A percentile compares a stretch with the other conserved stretches of the same genome.
These are phyloP conservation scores for Tillandsia fasciculata DNA, from an alignment of 176 grass and related monocot genomes.

Conservation along the genomic window DNA sequence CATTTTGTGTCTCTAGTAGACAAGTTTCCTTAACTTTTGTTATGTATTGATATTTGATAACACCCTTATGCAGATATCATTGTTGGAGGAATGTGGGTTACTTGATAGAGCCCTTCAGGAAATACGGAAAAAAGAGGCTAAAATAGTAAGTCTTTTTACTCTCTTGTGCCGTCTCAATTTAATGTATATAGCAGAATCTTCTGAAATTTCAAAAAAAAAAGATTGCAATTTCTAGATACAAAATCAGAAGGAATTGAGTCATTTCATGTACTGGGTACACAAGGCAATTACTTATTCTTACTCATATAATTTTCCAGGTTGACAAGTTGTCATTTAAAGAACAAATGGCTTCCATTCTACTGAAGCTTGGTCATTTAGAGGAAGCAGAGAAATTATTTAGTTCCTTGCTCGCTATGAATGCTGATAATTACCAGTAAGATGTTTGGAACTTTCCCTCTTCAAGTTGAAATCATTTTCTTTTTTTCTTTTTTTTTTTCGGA, in stretches of 20 bases:
- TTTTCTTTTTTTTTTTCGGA: background rate
- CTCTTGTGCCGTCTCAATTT: background rate
- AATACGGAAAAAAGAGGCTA: conserved; percentile 75
- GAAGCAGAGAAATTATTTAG: conserved; percentile 74
- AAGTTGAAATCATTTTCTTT: background rate
- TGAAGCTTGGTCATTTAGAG: conserved; percentile 65
- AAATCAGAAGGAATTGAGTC: background rate
- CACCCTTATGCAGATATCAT: conserved; percentile 56
- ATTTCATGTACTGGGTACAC: conserved; percentile 12
- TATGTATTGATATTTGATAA: conserved; percentile 20
- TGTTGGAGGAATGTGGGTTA: conserved; percentile 85
- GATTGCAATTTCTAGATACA: background rate
- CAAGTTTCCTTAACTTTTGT: conserved; percentile 13
- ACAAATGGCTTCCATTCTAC: conserved; percentile 84
- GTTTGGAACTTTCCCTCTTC: background rate
- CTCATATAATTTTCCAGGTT: conserved; percentile 50
- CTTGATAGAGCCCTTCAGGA: conserved; percentile 78
- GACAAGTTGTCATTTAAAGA: conserved; percentile 88
- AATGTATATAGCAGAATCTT: background rate
- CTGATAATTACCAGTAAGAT: conserved; percentile 90
- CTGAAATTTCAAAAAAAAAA: background rate
- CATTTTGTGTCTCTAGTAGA: background rate
- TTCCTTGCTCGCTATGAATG: conserved; percentile 92
- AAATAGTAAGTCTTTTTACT: conserved; percentile 50
- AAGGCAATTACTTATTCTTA: conserved; percentile 4